These are phyloP conservation scores for Candida pseudofarinosa DNA, from an alignment of 805 yeast species.

Conservation along the genomic window DNA sequence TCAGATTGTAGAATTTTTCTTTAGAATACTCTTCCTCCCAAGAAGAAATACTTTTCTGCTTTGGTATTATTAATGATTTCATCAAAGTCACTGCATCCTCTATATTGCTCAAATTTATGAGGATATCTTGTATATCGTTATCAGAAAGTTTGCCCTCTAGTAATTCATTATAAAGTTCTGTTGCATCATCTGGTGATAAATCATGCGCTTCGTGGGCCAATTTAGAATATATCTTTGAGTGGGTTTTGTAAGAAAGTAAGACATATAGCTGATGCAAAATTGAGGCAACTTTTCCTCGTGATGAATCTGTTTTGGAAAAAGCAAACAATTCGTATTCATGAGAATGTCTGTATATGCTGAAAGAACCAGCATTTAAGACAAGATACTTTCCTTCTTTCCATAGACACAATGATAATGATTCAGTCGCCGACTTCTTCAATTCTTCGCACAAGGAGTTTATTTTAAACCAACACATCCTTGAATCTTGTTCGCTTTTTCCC, in stretches of 20 bases:
- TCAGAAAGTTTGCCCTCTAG: constrained; percentile 23
- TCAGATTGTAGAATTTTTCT: constrained; percentile 8
- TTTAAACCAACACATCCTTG: constrained; percentile 57
- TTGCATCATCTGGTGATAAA: constrained; percentile 14
- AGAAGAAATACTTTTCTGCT: neutral
- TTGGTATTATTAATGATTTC: constrained; percentile 16
- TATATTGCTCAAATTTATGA: constrained; percentile 20
- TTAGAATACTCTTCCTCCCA: constrained; percentile 1
- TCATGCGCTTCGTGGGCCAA: constrained; percentile 8
- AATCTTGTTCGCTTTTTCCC: constrained; percentile 22
- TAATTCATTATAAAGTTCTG: constrained; percentile 19
- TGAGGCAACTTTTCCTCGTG: constrained; percentile 14
- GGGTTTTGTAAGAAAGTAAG: constrained; percentile 27
- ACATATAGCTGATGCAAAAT: constrained; percentile 19
- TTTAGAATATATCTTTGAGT: constrained; percentile 18
- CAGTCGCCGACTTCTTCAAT: constrained; percentile 55
- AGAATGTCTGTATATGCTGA: constrained; percentile 28
- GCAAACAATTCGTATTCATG: constrained; percentile 27
- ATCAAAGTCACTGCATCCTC: constrained; percentile 23
- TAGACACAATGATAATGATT: constrained; percentile 49
- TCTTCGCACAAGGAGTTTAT: constrained; percentile 73
- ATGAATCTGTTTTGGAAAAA: constrained; percentile 4
- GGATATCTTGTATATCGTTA: constrained; percentile 16
- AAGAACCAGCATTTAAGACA: constrained; percentile 29
- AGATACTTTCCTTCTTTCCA: constrained; percentile 12